phyloP scores from a whole-genome alignment of 169 alveolate genomes.

The Theileria equi region DNA sequence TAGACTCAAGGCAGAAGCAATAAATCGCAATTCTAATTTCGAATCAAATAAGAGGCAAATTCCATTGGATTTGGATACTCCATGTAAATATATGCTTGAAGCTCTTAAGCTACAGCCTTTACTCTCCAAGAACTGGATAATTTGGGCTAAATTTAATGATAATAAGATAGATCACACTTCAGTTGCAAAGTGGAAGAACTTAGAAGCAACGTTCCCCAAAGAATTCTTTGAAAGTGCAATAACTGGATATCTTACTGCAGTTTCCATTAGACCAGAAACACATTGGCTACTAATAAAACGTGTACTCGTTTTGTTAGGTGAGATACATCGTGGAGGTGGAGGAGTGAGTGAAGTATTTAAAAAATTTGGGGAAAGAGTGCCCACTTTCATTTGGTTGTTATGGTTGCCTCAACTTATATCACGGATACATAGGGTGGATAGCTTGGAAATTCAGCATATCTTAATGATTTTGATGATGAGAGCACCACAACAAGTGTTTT shows the following conservation, averaged over 20 bases:
- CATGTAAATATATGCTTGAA: slow-evolving; percentile 57
- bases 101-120: slow-evolving; percentile 71
- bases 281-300: slow-evolving; percentile 61
- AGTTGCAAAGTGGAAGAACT: slow-evolving; percentile 11
- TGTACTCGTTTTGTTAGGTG: slow-evolving; percentile 33
- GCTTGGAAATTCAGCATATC: slow-evolving; percentile 62
- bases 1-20: slow-evolving; percentile 55
- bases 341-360: slow-evolving; percentile 51
- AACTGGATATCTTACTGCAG: slow-evolving; percentile 70
- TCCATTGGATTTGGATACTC: slow-evolving; percentile 31
- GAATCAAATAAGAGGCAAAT: slow-evolving; percentile 20
- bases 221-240: slow-evolving; percentile 64
- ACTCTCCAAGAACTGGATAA: slow-evolving; percentile 68
- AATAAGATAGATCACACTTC: slow-evolving; percentile 50
- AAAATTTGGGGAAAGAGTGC: slow-evolving; percentile 66
- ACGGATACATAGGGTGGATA: slow-evolving; percentile 50
- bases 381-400: slow-evolving; percentile 68
- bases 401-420: slow-evolving; percentile 75
- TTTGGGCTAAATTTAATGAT: slow-evolving; percentile 73
- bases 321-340: slow-evolving; percentile 13
- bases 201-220: slow-evolving; percentile 3
- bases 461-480: slow-evolving; percentile 48
- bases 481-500: slow-evolving; percentile 70
- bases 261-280: slow-evolving; percentile 57
- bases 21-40: slow-evolving; percentile 32